Percentiles rank a stretch among this genome's conserved stretches.
phyloP scores from a whole-genome alignment of 225 moss, liverwort and hornwort species.

The Physcomitrellopsis africana region DNA sequence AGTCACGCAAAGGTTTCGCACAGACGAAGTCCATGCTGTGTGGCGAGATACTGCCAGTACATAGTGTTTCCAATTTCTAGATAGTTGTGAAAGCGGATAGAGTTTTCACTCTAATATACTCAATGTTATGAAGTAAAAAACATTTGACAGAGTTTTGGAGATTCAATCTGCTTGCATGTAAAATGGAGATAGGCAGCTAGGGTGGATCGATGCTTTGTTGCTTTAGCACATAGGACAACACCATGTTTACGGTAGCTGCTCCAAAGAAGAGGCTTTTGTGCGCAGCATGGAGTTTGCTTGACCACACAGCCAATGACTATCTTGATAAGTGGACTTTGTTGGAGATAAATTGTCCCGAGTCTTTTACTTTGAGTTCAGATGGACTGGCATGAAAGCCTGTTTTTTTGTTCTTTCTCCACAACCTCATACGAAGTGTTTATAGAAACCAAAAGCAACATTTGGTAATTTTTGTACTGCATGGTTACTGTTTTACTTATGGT shows the following conservation, averaged over 20 bases:
- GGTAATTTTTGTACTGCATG: too few species aligned
- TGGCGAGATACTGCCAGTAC: conserved; percentile 53
- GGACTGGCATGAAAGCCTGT: too few species aligned
- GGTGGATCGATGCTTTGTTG: background rate
- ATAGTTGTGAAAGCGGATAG: background rate
- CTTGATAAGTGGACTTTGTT: background rate
- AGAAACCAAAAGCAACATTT: too few species aligned
- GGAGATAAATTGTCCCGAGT: too few species aligned
- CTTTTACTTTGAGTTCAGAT: too few species aligned
- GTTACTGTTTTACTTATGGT: too few species aligned
- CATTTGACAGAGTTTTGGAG: background rate
- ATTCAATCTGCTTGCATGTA: background rate
- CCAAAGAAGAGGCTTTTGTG: background rate
- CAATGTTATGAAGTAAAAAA: background rate
- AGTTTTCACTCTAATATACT: background rate
- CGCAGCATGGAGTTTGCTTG: background rate
- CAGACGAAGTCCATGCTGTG: conserved; percentile 81
- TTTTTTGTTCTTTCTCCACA: too few species aligned
- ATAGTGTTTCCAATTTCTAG: background rate
- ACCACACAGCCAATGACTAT: background rate
- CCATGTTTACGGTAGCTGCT: background rate
- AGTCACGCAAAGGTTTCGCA: conserved; percentile 83
- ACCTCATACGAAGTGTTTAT: too few species aligned
- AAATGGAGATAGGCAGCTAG: background rate
- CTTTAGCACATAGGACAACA: background rate